Base-by-base conservation (phyloP, 257 asterid species). In the Haberlea rhodopensis region DNA sequence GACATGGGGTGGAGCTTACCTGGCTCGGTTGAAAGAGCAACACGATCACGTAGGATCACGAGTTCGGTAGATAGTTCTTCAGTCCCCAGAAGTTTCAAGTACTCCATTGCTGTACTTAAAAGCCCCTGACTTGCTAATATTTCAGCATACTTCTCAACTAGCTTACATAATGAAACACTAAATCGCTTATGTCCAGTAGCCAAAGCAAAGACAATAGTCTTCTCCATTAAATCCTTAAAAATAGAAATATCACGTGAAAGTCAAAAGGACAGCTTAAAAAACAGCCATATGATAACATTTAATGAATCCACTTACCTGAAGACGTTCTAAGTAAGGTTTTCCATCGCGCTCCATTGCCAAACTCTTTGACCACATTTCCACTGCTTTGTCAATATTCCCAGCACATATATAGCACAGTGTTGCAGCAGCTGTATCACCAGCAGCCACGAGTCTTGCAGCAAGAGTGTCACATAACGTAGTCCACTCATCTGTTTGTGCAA, bases 121-220 rank as follows among this genome's bases (percentile, higher is more conserved):
- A 85, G 99, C 65, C 99, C 99, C 76, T 89, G 97, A 71, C 99
- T 92, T 43, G 97, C 94, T 71, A 92, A 83, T 62, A 92, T 89
- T 82, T 92, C 99, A 80, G 94, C 94, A 80, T 92, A 92, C 77
- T 85, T 92, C 85, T 92, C 99, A 56, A 92, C 94, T 62, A 92
- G 94, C 74, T 87, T 85, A 75, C 85, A 92, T 34, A 92, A 65
- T 54, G 94, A 84, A 74, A 85, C 90, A 75, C 99, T 92, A 67
- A 87, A 91, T 69, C 72, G 79, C 77, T 89, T 92, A 71, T 89
- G 99, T 57, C 91, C 96, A 67, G 89, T 79, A 53, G 96, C 99
- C 80, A 89, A 80, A 75, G 94, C 99, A 76, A 92, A 79, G 79
- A 92, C 85, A 15, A 89, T 81, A 5, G 96, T 92, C 84, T 92